Base-by-base conservation (phyloP, 257 asterid species). In the Ilex aquifolium region DNA sequence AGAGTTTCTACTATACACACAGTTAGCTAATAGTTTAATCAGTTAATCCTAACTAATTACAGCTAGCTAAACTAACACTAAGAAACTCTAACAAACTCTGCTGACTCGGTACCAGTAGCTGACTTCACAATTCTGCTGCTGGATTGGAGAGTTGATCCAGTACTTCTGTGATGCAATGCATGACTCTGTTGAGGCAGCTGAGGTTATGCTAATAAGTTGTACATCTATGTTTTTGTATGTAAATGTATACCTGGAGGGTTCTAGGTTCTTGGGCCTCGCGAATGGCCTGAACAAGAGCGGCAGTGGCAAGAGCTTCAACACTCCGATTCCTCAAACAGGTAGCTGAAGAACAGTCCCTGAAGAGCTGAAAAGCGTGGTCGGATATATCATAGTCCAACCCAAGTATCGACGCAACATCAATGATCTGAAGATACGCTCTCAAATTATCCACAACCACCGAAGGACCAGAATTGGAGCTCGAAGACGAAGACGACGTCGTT, bases 251-350 rank as follows among this genome's bases (percentile, higher is more conserved):
- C 91, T 92, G 99, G 15, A 89, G 93, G 50, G 99, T 92, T 71
- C 99, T 80, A 21, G 99, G 99, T 73, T 89, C 96, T 69, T 89
- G 95, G 62, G 97, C 99, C 78, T 92, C 99, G 51, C 99, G 80
- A 49, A 89, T 92, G 50, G 99, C 97, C 75, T 90, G 97, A 32
- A 92, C 97, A 13, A 92, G 85, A 3, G 99, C 95, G 42, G 99
- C 97, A 31, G 99, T 89, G 46, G 99, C 99, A 15, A 92, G 82
- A 49, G 99, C 99, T 80, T 92, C 99, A 6, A 92, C 95, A 59
- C 99, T 92, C 31, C 97, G 87, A 80, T 92, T 92, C 82, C 99
- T 85, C 80, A 92, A 78, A 67, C 97, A 89, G 39, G 97, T 89
- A 27, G 97, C 96, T 2, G 95, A 82, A 21, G 96, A 89, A 65